Conservation (phyloP, 257 asterid species). For the Primulina tabacum region DNA sequence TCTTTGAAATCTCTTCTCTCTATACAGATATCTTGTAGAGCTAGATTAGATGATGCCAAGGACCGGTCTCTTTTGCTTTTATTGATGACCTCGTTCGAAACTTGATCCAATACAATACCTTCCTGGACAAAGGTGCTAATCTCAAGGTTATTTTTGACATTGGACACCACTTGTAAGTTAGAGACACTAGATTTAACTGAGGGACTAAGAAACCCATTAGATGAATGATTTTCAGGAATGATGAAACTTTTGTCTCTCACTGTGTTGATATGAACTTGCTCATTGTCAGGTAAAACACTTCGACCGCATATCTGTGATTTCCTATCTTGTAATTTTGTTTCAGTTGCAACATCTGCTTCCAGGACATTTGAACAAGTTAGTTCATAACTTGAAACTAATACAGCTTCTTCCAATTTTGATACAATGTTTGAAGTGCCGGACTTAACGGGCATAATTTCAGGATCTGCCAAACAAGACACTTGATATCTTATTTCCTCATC, state of each 20-base stretch:
- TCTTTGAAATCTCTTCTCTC: conserved; percentile 32
- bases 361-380: conserved; percentile 24
- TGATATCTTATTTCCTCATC: conserved; percentile 24
- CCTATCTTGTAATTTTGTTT: conserved; percentile 31
- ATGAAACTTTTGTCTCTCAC: conserved; percentile 4
- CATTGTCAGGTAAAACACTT: conserved; percentile 22
- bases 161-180: conserved; percentile 26
- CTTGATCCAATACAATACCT: conserved; percentile 24
- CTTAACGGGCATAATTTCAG: conserved; percentile 24
- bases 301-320: conserved; percentile 25
- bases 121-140: conserved; percentile 25
- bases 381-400: conserved; percentile 27
- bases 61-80: conserved; percentile 19
- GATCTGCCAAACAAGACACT: conserved; percentile 30
- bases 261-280: conserved; percentile 20
- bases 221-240: conserved; percentile 12
- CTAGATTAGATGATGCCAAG: conserved; percentile 25
- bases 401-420: conserved; percentile 24
- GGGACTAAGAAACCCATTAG: conserved; percentile 19
- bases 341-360: conserved; percentile 33
- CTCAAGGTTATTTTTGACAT: conserved; percentile 27
- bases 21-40: conserved; percentile 20
- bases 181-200: conserved; percentile 20
- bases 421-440: conserved; percentile 21
- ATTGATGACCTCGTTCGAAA: conserved; percentile 18